Base-by-base conservation (phyloP, 1,284 basidiomycete genomes). In the Takashimella koratensis region DNA sequence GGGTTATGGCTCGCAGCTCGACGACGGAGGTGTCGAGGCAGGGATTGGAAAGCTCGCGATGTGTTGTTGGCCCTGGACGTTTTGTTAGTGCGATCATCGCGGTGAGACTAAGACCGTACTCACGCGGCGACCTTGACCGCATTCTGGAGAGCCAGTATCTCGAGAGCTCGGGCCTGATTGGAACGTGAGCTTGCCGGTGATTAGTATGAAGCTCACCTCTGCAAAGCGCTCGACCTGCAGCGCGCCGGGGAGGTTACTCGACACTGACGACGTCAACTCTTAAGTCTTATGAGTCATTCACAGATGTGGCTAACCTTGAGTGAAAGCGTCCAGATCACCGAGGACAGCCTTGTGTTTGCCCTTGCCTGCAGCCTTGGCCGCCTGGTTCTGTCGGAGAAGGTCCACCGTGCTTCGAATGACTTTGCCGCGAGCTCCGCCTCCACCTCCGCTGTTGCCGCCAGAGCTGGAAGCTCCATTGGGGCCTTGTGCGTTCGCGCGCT, bases 1-100 rank as follows among this genome's bases (percentile, higher is more conserved):
- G 90, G 85, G 73, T 96, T 87, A 72, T 96, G 93, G 63, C 90
- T 93, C 1, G 93, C 93, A 10, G 93, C 92, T 64, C 93, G 81
- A 26, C 93, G 82, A 22, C 93, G 82, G 12, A 97, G 79, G 69
- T 93, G 89, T 21, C 93, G 81, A 10, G 93, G 93, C 8, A 96
- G 80, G 13, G 87, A 84, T 73, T 97, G 93, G 84, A 93, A 97
- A 1, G 86, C 89, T 52, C 93, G 80, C 56, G 88, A 84, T 0
- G 85, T 88, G 22, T 85, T 83, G 57, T 81, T 83, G 13, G 68
- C 64, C 19, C 73, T 74, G 62, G 11, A 42, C 8, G 8, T 8
- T 36, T 8, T 16, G 10, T 0, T n/a, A 41, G 5, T 23, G 45
- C 63, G 45, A 58, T 53, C 24, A 46, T 41, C 39, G 26, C 4